phyloP scores from a whole-genome alignment of 1,139 yeast species.

The Williopsis jadinii region DNA sequence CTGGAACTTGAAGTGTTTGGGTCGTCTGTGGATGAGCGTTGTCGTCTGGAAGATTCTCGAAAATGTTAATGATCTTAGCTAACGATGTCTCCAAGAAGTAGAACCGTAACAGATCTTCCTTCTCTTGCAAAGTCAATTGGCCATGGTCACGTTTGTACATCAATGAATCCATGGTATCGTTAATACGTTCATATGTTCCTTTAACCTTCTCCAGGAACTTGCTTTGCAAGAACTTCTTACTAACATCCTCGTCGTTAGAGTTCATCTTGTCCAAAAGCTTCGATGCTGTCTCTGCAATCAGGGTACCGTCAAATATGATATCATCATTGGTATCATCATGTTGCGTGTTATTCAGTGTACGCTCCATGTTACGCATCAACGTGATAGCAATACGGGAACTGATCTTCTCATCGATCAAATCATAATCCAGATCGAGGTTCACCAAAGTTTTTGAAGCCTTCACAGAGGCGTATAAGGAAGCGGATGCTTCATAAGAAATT shows the following conservation, averaged over 20 bases:
- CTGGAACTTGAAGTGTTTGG: constrained; percentile 1
- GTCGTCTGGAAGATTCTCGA: constrained; percentile 22
- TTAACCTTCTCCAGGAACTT: constrained; percentile 47
- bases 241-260: constrained; percentile 27
- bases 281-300: constrained; percentile 61
- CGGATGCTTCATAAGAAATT: constrained; percentile 52
- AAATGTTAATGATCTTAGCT: constrained; percentile 55
- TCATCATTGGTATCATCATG: constrained; percentile 34
- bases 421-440: constrained; percentile 69
- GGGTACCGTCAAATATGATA: constrained; percentile 45
- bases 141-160: constrained; percentile 51
- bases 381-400: constrained; percentile 75
- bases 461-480: constrained; percentile 65
- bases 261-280: constrained; percentile 35
- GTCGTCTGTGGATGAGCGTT: constrained; percentile 4
- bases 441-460: constrained; percentile 57
- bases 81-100: constrained; percentile 60
- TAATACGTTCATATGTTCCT: constrained; percentile 49
- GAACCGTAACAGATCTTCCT: constrained; percentile 61
- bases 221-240: constrained; percentile 32
- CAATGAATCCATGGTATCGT: constrained; percentile 52
- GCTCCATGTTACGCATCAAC: constrained; percentile 79
- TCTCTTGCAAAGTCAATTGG: constrained; percentile 53
- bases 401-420: constrained; percentile 58
- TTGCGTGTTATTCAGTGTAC: constrained; percentile 36